Percentiles rank a stretch among this genome's conserved stretches.
Conservation (phyloP, 768 basidiomycete species). For the Pisolithus sp. region DNA sequence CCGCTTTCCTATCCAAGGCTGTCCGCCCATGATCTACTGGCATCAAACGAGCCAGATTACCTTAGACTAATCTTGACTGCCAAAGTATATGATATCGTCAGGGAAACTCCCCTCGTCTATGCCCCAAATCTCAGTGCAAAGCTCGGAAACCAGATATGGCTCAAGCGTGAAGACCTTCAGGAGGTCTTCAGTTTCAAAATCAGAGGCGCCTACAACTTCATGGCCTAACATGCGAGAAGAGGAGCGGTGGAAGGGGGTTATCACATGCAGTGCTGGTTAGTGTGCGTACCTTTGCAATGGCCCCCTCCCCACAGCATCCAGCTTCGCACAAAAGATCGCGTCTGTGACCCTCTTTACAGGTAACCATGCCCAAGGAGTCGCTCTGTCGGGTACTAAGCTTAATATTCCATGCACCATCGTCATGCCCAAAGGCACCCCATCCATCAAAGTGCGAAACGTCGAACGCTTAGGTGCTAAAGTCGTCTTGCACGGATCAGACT, state of each 20-base stretch:
- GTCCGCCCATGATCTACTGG: constrained; percentile 54
- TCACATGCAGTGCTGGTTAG: constrained; percentile 98
- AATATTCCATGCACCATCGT: constrained; percentile 97
- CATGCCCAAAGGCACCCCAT: constrained; percentile 92
- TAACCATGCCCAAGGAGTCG: constrained; percentile 98
- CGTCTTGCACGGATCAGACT: constrained; percentile 84
- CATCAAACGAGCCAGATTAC: constrained; percentile 75
- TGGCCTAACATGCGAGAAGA: constrained; percentile 84
- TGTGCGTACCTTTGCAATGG: constrained; percentile 39
- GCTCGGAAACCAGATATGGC: constrained; percentile 89
- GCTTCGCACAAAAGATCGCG: background rate
- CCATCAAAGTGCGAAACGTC: constrained; percentile 94
- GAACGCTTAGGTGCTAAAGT: constrained; percentile 94
- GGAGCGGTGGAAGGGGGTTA: constrained; percentile 94
- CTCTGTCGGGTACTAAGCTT: constrained; percentile 83
- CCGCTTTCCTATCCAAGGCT: constrained; percentile 65
- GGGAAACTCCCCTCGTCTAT: constrained; percentile 83
- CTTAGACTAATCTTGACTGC: constrained; percentile 82
- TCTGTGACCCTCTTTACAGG: constrained; percentile 41
- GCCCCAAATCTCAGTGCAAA: constrained; percentile 83
- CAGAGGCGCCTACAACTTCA: constrained; percentile 96
- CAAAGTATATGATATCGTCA: constrained; percentile 84
- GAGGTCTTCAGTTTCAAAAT: constrained; percentile 99
- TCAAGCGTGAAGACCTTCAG: constrained; percentile 96
- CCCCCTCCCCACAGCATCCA: background rate